Evolutionary conservation across 1,139 yeast genomes (phyloP), one percentile per base, ranked within the genome.

Genomic region (Blastobotrys buckinghamii): DNA sequence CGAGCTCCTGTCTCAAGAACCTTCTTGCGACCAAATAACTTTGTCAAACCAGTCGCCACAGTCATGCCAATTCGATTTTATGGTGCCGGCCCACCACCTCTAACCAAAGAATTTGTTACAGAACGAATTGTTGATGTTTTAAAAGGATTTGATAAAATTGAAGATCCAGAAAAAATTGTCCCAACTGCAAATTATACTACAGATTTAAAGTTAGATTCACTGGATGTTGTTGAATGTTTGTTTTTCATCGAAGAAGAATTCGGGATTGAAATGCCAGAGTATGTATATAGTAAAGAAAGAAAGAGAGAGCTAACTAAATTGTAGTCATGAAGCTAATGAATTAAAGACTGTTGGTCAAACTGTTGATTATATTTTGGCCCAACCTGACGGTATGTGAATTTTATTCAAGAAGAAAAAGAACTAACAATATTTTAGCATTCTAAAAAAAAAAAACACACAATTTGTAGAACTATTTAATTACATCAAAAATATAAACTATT

Each of bases 291-390:
- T 15, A 10, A 33, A 33, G 36, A 6, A n/a, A n/a, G n/a, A 16
- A 6, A 15, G 36, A 6, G 8, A 33, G 8, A 16, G 16, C n/a
- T 9, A 33, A 9, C 15, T 27, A 42, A 43, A 16, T 34, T 39
- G 12, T 52, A 60, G 64, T 68, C 79, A 82, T 59, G 92, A 85
- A 67, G 92, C 95, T 44, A 95, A 88, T 65, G 78, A 79, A 58
- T 82, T 88, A 68, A 84, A 82, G 72, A 84, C 95, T 26, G 89
- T 88, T 54, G 85, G 87, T 50, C 95, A 87, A 68, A 88, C 95
- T 45, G 75, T 86, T 57, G 90, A 85, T 60, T 84, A 81, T 69
- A 82, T 88, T 58, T 69, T 81, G 55, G 72, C 82, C 43, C 94
- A 87, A 68, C 79, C 84, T 34, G 89, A 84, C 65, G 84, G 60